Conservation (phyloP, 2,329 filamentous ascomycete genomes). For the Colletotrichum eleusines region DNA sequence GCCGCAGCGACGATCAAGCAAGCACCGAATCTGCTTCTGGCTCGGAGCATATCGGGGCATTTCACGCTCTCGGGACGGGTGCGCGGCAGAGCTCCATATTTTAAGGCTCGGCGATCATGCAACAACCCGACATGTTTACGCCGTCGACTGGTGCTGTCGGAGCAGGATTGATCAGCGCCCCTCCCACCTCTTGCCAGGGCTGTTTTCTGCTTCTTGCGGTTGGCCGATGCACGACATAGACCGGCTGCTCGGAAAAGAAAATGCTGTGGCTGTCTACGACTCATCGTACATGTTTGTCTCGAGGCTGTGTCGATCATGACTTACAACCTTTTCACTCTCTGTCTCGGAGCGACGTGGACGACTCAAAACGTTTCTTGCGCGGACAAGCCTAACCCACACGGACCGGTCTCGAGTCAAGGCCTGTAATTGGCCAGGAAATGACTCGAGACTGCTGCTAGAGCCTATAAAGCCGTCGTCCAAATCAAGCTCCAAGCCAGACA, state of each 20-base stretch:
- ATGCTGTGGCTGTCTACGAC: slow-evolving; percentile 11
- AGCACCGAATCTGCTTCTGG: slow-evolving; percentile 7
- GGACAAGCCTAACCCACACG: not conserved
- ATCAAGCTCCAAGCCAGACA: slow-evolving; percentile 23
- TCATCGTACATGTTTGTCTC: slow-evolving; percentile 14
- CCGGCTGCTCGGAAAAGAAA: slow-evolving; percentile 3
- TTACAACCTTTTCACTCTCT: not conserved
- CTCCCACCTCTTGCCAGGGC: slow-evolving; percentile 1
- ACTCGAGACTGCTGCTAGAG: slow-evolving; percentile 15
- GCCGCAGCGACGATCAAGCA: slow-evolving; percentile 20
- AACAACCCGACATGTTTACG: slow-evolving; percentile 31
- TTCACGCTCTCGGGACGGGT: slow-evolving; percentile 1
- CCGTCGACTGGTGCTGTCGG: slow-evolving; percentile 17
- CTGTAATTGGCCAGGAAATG: slow-evolving; percentile 12
- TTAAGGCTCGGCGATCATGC: slow-evolving; percentile 38
- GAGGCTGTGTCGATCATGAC: not conserved
- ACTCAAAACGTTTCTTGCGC: not conserved
- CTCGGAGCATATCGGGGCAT: slow-evolving; percentile 33
- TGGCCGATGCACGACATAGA: slow-evolving; percentile 18
- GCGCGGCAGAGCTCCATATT: slow-evolving; percentile 36
- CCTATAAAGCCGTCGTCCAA: slow-evolving; percentile 25
- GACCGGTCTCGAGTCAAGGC: slow-evolving; percentile 24
- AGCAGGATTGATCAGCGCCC: slow-evolving; percentile 29
- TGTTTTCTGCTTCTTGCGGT: slow-evolving; percentile 4
- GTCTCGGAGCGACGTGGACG: not conserved